Conservation (phyloP, 2,329 filamentous ascomycete genomes). For the Aureobasidium zeae region DNA sequence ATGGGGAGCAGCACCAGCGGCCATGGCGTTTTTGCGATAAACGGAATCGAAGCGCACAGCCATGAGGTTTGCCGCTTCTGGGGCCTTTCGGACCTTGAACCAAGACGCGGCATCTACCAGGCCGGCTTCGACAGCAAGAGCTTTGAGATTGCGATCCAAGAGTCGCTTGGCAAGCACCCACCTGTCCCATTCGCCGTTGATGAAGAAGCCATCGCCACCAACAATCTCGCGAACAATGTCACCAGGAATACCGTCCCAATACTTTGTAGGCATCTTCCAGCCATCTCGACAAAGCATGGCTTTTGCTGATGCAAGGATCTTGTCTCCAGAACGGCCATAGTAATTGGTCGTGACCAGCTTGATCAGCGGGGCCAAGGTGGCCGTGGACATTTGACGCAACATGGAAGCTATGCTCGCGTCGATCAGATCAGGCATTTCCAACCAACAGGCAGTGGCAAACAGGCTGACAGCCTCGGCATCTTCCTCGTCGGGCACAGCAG, state of each 20-base stretch:
- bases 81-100: conserved; percentile 37
- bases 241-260: conserved; percentile 50
- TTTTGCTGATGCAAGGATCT: conserved; percentile 48
- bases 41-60: conserved; percentile 45
- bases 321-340: conserved; percentile 47
- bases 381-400: conserved; percentile 45
- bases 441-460: conserved; percentile 49
- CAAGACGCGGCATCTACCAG: conserved; percentile 37
- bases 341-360: conserved; percentile 47
- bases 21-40: conserved; percentile 39
- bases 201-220: conserved; percentile 50
- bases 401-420: conserved; percentile 46
- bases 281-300: conserved; percentile 50
- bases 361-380: conserved; percentile 41
- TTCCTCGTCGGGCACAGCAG: conserved; percentile 39
- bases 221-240: conserved; percentile 51
- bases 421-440: conserved; percentile 49
- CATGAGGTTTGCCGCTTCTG: conserved; percentile 40
- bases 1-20: conserved; percentile 33
- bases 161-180: conserved; percentile 48
- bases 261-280: conserved; percentile 45
- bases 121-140: conserved; percentile 39
- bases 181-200: conserved; percentile 49
- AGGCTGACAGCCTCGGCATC: conserved; percentile 45
- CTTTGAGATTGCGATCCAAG: conserved; percentile 42